A percentile compares a stretch with the other conserved stretches of the same genome.
These are phyloP conservation scores for Phytophthora brassicae DNA, from an alignment of 352 stramenopile species.

Conservation along the genomic window DNA sequence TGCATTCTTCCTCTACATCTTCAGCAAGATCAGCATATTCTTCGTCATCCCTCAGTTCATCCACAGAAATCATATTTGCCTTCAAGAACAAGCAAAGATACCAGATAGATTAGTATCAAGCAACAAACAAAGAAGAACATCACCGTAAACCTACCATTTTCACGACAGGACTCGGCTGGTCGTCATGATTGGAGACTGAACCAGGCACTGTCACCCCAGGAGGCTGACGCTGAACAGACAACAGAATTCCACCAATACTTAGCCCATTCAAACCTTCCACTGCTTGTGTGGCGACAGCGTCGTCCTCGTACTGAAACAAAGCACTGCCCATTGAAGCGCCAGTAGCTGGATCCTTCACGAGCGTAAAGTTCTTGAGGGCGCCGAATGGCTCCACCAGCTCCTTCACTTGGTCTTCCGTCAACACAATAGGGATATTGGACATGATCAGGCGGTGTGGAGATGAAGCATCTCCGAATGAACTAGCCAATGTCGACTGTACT, in stretches of 20 bases:
- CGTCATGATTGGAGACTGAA: conserved; percentile 20
- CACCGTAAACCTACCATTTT: conserved; percentile 62
- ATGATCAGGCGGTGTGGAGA: conserved; percentile 66
- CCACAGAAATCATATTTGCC: conserved; percentile 85
- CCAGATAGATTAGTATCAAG: not conserved
- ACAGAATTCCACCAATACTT: conserved; percentile 68
- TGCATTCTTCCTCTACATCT: conserved; percentile 90
- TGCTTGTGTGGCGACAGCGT: conserved; percentile 53
- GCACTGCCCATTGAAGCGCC: conserved; percentile 65
- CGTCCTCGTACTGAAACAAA: conserved; percentile 80
- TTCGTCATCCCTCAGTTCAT: conserved; percentile 85
- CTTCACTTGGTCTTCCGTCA: conserved; percentile 78
- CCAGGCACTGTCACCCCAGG: conserved; percentile 12
- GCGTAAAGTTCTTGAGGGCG: conserved; percentile 59
- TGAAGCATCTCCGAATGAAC: not conserved
- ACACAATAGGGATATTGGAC: conserved; percentile 80
- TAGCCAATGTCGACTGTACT: not conserved
- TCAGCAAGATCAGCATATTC: conserved; percentile 88
- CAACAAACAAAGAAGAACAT: conserved; percentile 4
- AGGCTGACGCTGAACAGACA: conserved; percentile 65
- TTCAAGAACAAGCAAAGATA: conserved; percentile 17
- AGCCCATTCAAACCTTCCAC: conserved; percentile 76
- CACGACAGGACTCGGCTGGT: conserved; percentile 58
- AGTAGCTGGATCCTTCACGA: conserved; percentile 58
- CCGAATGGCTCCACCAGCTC: conserved; percentile 87